Evolutionary conservation across 177 flowering plant genomes (phyloP), one percentile per base, ranked within the genome.

Genomic region (Vitis hybrid): DNA sequence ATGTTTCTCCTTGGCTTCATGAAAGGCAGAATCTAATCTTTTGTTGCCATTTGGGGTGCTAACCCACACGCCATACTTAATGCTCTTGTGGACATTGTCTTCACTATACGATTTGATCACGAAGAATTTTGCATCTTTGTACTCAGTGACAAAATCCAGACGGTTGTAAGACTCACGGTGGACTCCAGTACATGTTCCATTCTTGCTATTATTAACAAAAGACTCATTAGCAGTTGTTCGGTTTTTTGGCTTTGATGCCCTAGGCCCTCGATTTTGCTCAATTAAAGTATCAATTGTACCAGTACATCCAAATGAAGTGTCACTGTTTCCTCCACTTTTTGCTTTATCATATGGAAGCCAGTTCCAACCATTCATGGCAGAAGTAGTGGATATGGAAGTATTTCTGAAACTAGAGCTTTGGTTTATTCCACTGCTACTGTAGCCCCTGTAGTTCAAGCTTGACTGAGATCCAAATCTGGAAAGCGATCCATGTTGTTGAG

Each of bases 81-180:
- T 92, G 67, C 98, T 92, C 79, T 87, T 90, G 83, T 94, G 98
- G 48, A 92, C 86, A 84, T 94, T 89, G 68, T 92, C 97, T 79
- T 94, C 98, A 78, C 94, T 90, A 76, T 88, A 92, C 48, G 98
- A 94, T 76, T 94, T 94, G 60, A 94, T 92, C 31, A 94, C 81
- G 73, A 90, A 94, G 68, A 94, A 90, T 62, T 84, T 94, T 1
- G 94, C 96, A 77, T 88, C 86, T 60, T 82, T 74, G 72, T 83
- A 86, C 19, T 92, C 94, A 0, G 84, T 83, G 48, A 74, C 73
- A 80, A 93, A 90, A 76, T 92, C 90, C 57, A 85, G 75, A 3
- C 11, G 78, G 71, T 89, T 90, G 71, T 76, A 83, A 31, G 71
- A 64, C 16, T 81, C 84, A 45, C 65, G 66, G 16, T 71, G 72